Base-by-base conservation (phyloP, 768 basidiomycete genomes). In the Cantharellus cinnabarinus region DNA sequence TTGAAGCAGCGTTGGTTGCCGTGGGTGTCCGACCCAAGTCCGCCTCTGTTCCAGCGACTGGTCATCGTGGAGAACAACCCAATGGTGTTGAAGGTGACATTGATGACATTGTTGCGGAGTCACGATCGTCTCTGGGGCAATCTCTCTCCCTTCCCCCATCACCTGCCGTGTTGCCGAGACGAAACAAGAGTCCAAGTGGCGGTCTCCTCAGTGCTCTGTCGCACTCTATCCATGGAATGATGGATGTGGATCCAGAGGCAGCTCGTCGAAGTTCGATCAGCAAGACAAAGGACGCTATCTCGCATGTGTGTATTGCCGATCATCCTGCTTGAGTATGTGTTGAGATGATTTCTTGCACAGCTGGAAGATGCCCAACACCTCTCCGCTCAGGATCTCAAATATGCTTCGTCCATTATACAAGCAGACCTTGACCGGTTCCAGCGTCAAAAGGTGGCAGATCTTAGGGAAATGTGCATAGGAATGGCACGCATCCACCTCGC, bases 371-470 rank as follows among this genome's bases (percentile, higher is more conserved):
- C 91, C 3, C 75, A 95, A 62, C 90, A 97, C 70, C 75, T 91
- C 39, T 79, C 89, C 3, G 88, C 86, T 1, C 87, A 89, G 66
- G 95, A 99, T 70, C 76, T 99, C 51, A 94, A 97, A 67, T 98
- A 94, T 70, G 87, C 94, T 0, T 90, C 87, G 65, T 86, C 84
- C 50, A 97, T 93, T 29, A 91, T 99, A 58, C 95, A 99, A 69
- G 89, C 89, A 14, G 95, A 99, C 71, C 73, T 99, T 63, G 95
- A 99, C 71, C 80, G 95, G 56, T 99, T 99, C 71, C 95, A 99
- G 69, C 79, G 95, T 34, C 95, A 98, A 74, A 99, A 99, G 68
- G 95, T 99, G 2, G 89, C 90, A 4, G 95, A 99, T 72, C 64
- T 98, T 64, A 75, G 91, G 42, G 89, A 94, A 69, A 91, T 99